Conservation (phyloP, 139 green algal genomes). For the Chlorella sp. region DNA sequence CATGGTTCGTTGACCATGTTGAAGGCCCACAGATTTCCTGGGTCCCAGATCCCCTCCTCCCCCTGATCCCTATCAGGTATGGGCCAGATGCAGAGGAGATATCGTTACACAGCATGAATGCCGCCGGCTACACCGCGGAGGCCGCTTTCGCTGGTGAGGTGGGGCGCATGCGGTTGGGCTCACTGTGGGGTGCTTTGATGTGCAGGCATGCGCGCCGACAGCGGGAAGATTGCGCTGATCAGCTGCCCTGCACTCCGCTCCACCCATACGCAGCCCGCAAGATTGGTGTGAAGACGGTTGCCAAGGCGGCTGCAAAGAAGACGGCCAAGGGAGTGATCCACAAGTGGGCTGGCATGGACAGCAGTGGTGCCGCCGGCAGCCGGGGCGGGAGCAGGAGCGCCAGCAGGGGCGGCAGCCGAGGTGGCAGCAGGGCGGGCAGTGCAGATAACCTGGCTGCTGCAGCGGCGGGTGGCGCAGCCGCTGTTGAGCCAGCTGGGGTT, state of each 20-base stretch:
- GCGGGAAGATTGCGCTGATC: too few relatives aligned
- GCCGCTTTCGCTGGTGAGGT: neutral
- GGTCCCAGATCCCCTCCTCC: too few relatives aligned
- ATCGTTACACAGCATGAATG: conserved; percentile 21
- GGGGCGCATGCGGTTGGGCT: too few relatives aligned
- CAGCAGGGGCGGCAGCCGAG: neutral
- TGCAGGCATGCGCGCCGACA: too few relatives aligned
- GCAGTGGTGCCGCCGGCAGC: neutral
- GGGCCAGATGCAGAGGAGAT: conserved; percentile 12
- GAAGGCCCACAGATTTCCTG: too few relatives aligned
- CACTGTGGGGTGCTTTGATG: too few relatives aligned
- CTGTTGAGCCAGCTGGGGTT: too few relatives aligned
- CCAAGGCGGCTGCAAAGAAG: conserved; percentile 28
- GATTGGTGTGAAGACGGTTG: conserved; percentile 23
- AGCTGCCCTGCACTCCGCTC: too few relatives aligned
- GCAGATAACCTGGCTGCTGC: neutral
- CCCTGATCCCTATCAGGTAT: conserved; percentile 23
- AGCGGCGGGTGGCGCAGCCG: too few relatives aligned
- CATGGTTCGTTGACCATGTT: too few relatives aligned
- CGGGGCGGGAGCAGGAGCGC: too few relatives aligned
- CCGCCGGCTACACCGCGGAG: conserved; percentile 4
- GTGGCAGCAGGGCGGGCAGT: neutral
- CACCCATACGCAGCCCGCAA: neutral
- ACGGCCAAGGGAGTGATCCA: conserved; percentile 35
- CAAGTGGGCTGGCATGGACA: conserved; percentile 9